Percentiles rank a stretch among this genome's conserved stretches.
Conservation (phyloP, 2,329 filamentous ascomycete species). For the Dactylellina parvicollis region DNA sequence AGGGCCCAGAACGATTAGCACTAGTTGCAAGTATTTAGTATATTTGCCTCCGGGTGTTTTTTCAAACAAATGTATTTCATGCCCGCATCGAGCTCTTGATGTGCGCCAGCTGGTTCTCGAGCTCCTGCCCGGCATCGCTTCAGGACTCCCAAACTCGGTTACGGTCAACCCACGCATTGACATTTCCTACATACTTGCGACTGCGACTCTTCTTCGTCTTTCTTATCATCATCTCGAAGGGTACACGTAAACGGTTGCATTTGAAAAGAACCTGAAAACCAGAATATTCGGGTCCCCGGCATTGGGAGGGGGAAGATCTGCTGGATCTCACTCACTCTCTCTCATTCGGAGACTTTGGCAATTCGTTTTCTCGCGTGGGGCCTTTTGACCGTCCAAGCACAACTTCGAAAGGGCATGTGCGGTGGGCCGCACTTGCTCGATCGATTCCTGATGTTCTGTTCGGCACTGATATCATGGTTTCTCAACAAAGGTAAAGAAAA, state of each 20-base stretch:
- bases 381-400: not conserved
- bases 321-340: too few relatives aligned
- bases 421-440: not conserved
- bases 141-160: constrained; percentile 7
- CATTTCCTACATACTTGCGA: not conserved
- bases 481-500: too few relatives aligned
- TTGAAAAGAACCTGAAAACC: not conserved
- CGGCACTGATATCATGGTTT: constrained; percentile 1
- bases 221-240: too few relatives aligned
- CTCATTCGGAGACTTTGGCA: constrained; percentile 10
- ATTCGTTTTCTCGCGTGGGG: not conserved
- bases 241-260: not conserved
- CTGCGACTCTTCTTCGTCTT: too few relatives aligned
- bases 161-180: not conserved
- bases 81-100: constrained; percentile 3
- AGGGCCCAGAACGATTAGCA: not conserved
- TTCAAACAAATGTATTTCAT: too few relatives aligned
- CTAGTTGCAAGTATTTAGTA: not conserved
- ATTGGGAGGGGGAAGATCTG: not conserved
- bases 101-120: not conserved
- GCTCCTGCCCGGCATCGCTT: constrained; percentile 21
- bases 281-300: constrained; percentile 1
- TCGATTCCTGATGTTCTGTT: not conserved
- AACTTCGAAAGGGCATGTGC: too few relatives aligned
- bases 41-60: not conserved